phyloP scores from a whole-genome alignment of 2,329 filamentous ascomycete species.

The Colletotrichum cuscutae region DNA sequence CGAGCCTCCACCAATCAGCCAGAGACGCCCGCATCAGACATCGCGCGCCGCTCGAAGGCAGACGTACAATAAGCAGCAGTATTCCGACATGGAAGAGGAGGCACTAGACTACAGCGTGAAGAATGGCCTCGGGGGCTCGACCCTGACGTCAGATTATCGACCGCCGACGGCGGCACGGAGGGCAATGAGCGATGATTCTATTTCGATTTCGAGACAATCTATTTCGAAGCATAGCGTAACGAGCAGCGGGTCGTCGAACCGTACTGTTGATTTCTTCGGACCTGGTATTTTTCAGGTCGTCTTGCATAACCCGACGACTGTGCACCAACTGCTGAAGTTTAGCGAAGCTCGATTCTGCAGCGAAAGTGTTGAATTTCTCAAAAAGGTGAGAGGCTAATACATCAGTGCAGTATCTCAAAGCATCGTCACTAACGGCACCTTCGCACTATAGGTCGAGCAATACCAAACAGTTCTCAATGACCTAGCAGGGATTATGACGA shows the following conservation, averaged over 20 bases:
- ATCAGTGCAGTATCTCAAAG: neutral
- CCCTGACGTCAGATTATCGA: conserved; percentile 8
- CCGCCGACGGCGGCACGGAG: neutral
- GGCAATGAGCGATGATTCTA: conserved; percentile 16
- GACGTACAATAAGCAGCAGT: neutral
- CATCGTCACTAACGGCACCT: conserved; percentile 38
- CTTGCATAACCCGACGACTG: conserved; percentile 59
- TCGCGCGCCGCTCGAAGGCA: neutral
- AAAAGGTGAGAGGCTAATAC: conserved; percentile 51
- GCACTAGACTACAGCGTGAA: conserved; percentile 5
- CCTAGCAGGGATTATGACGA: conserved; percentile 48
- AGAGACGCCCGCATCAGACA: conserved; percentile 7
- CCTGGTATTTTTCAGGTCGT: conserved; percentile 61
- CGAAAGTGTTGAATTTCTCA: conserved; percentile 64
- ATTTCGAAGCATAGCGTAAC: conserved; percentile 22
- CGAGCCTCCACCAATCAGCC: conserved; percentile 21
- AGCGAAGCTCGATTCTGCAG: conserved; percentile 55
- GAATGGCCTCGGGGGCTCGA: neutral
- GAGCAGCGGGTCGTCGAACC: conserved; percentile 22
- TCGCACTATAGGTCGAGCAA: conserved; percentile 47
- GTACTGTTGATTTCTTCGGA: conserved; percentile 59
- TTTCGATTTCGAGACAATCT: conserved; percentile 26
- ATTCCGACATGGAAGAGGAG: conserved; percentile 11
- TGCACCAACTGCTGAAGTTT: conserved; percentile 59
- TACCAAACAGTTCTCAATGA: conserved; percentile 54